Percentiles rank a stretch among this genome's conserved stretches.
These are phyloP conservation scores for Lactarius pseudohatsudake DNA, from an alignment of 768 basidiomycete genomes.

Conservation along the genomic window DNA sequence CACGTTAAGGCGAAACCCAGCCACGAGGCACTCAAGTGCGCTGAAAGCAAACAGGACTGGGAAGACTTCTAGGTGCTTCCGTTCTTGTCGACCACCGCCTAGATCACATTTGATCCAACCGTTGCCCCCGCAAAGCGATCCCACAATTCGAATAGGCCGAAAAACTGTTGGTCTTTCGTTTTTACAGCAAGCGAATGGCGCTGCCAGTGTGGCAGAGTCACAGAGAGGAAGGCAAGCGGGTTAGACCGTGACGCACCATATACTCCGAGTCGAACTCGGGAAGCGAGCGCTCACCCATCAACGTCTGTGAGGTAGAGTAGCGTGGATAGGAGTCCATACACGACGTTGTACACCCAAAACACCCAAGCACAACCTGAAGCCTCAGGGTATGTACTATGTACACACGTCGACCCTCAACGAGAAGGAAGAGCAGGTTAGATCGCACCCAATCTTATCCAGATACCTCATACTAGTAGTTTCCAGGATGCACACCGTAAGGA, in stretches of 20 bases:
- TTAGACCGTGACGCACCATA: conserved; percentile 43
- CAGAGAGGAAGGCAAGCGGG: too few species aligned
- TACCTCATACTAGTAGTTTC: too few species aligned
- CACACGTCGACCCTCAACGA: not conserved
- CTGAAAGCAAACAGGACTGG: conserved; percentile 69
- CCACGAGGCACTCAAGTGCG: conserved; percentile 61
- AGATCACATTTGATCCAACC: conserved; percentile 84
- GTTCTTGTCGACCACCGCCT: conserved; percentile 71
- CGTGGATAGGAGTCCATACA: conserved; percentile 83
- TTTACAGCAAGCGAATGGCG: not conserved
- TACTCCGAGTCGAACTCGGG: conserved; percentile 73
- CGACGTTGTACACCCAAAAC: conserved; percentile 83
- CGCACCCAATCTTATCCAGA: conserved; percentile 76
- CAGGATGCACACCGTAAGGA: conserved; percentile 72
- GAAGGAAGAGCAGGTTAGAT: conserved; percentile 1
- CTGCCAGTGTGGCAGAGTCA: too few species aligned
- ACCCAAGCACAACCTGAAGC: conserved; percentile 63
- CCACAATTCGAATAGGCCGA: conserved; percentile 52
- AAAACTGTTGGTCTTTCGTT: conserved; percentile 51
- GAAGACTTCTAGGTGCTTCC: conserved; percentile 81
- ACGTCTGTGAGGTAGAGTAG: conserved; percentile 82
- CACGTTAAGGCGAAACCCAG: conserved; percentile 63
- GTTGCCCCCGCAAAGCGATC: conserved; percentile 66
- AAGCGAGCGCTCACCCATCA: conserved; percentile 84
- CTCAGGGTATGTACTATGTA: not conserved